Evolutionary conservation across 139 green algal genomes (phyloP).

Genomic region (Desmodesmus armatus): DNA sequence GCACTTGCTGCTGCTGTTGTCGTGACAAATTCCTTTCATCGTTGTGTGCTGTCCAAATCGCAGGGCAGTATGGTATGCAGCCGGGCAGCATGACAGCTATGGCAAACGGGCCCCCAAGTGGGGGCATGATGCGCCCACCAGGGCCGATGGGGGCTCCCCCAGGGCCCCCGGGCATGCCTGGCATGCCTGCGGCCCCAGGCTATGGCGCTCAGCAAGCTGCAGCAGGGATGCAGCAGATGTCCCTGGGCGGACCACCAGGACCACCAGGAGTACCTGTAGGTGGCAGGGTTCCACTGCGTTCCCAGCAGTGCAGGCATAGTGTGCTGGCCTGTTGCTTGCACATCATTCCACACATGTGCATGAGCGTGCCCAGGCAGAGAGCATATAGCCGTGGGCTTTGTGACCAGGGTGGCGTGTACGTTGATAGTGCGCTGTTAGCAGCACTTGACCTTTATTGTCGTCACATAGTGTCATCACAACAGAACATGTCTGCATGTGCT

Average conservation of each 20-base stretch:
- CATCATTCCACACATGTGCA: no score
- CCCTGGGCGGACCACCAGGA: constrained; percentile 25
- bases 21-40: no score
- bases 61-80: constrained; percentile 19
- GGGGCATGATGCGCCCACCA: constrained; percentile 38
- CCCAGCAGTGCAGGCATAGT: no score
- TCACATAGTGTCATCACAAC: no score
- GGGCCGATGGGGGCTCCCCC: background rate
- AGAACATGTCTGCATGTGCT: background rate
- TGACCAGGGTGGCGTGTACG: no score
- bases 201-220: constrained; percentile 35
- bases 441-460: no score
- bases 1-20: background rate
- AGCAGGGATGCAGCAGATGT: constrained; percentile 51
- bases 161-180: background rate
- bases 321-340: no score
- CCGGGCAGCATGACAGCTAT: constrained; percentile 7
- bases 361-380: no score
- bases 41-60: background rate
- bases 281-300: no score
- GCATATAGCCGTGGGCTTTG: no score
- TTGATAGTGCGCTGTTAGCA: no score
- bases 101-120: constrained; percentile 41
- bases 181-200: background rate
- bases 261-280: no score